phyloP scores from a whole-genome alignment of 805 yeast species.

The Starmerella stigmatis region DNA sequence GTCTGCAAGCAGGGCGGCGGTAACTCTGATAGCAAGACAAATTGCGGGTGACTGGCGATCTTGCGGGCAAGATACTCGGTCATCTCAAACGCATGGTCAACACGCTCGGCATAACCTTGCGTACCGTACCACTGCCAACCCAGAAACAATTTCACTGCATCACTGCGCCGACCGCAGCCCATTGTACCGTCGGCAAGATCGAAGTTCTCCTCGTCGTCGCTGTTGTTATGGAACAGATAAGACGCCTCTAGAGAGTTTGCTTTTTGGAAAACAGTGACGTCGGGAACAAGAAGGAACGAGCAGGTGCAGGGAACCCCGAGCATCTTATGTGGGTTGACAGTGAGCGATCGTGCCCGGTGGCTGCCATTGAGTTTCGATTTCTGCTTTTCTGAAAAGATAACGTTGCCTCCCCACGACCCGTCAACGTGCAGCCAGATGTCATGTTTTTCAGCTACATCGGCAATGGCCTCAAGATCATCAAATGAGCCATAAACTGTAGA shows the following conservation, averaged over 20 bases:
- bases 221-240: constrained; percentile 59
- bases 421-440: constrained; percentile 73
- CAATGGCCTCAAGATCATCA: constrained; percentile 53
- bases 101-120: constrained; percentile 51
- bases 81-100: constrained; percentile 62
- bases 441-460: constrained; percentile 43
- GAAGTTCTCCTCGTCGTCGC: constrained; percentile 40
- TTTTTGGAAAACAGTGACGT: constrained; percentile 51
- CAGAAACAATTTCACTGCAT: constrained; percentile 64
- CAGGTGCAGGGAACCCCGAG: constrained; percentile 66
- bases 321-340: constrained; percentile 80
- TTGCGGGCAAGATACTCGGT: constrained; percentile 50
- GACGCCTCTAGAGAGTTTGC: constrained; percentile 75
- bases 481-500: constrained; percentile 80
- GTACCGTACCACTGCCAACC: constrained; percentile 74
- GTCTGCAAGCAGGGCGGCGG: constrained; percentile 76
- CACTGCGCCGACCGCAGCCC: constrained; percentile 87
- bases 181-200: constrained; percentile 83
- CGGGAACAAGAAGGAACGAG: constrained; percentile 64
- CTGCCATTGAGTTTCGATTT: constrained; percentile 43
- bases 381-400: constrained; percentile 49
- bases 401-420: constrained; percentile 89
- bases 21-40: constrained; percentile 44
- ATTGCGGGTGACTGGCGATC: constrained; percentile 36
- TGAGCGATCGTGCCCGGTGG: constrained; percentile 60